Evolutionary conservation across 2,329 filamentous ascomycete genomes (phyloP).

Genomic region (Fusarium globosum): DNA sequence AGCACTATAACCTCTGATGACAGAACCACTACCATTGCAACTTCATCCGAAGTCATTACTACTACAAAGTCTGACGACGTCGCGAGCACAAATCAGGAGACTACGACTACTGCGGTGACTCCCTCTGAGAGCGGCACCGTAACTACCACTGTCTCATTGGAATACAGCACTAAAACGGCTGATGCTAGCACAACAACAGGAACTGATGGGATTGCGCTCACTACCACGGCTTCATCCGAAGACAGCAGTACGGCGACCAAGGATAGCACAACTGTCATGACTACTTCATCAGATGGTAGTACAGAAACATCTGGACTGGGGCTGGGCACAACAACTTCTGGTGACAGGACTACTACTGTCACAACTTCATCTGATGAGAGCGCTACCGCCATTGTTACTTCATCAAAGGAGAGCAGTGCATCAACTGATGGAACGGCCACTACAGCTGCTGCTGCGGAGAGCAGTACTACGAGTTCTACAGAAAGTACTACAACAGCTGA

Average conservation of each 20-base stretch:
- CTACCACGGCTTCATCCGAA: not conserved
- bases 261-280: not conserved
- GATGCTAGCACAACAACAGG: fast-evolving
- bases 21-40: fast-evolving
- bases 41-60: fast-evolving
- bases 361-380: not conserved
- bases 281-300: not conserved
- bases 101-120: not conserved
- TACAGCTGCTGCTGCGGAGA: no score
- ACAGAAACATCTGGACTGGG: not conserved
- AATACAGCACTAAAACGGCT: fast-evolving
- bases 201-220: fast-evolving
- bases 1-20: not conserved
- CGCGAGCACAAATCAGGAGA: not conserved
- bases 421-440: no score
- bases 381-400: no score
- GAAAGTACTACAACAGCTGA: not conserved
- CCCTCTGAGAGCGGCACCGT: not conserved
- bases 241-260: not conserved
- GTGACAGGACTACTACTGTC: not conserved
- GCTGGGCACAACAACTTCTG: not conserved
- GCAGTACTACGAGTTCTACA: no score
- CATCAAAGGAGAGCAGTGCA: no score
- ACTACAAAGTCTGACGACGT: fast-evolving
- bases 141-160: not conserved